These are phyloP conservation scores for Monilinia fructicola DNA, from an alignment of 2,329 filamentous ascomycete genomes.

Conservation along the genomic window DNA sequence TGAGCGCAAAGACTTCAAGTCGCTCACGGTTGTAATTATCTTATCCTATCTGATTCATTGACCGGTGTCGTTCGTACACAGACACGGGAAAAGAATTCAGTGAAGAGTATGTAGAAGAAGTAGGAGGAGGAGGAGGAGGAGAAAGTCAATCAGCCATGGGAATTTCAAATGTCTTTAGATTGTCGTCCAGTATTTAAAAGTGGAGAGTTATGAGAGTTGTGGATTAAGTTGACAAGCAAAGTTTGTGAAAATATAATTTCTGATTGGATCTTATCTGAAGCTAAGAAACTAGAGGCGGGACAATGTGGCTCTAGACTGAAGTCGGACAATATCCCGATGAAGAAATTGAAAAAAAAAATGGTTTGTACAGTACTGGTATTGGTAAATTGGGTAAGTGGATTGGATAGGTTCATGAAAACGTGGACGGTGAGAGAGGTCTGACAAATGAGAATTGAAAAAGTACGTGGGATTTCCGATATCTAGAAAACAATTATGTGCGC, in stretches of 20 bases:
- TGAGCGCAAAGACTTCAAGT: slow-evolving; percentile 43
- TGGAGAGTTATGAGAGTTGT: slow-evolving; percentile 2
- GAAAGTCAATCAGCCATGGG: slow-evolving; percentile 2
- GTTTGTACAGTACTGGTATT: too few species aligned
- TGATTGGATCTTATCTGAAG: slow-evolving; percentile 16
- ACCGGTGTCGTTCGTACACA: neutral
- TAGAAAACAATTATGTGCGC: slow-evolving; percentile 9
- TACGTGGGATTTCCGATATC: slow-evolving; percentile 3
- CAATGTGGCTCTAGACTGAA: slow-evolving; percentile 7
- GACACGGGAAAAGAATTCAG: neutral
- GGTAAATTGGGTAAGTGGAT: slow-evolving; percentile 7
- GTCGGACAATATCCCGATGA: slow-evolving; percentile 21
- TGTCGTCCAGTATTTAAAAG: slow-evolving; percentile 4
- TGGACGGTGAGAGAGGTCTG: slow-evolving; percentile 4
- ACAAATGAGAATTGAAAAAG: slow-evolving; percentile 5
- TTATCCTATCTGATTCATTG: slow-evolving; percentile 15
- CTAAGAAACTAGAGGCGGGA: slow-evolving; percentile 17
- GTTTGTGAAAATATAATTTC: slow-evolving; percentile 1
- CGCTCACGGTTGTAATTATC: slow-evolving; percentile 36
- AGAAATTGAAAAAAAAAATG: slow-evolving; percentile 9
- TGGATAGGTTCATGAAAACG: neutral
- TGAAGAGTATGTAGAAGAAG: neutral
- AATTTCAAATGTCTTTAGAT: slow-evolving; percentile 15
- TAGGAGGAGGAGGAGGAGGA: neutral
- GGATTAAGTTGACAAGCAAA: neutral